Conservation (phyloP, 2,329 filamentous ascomycete genomes). For the Xylariaceae sp. region DNA sequence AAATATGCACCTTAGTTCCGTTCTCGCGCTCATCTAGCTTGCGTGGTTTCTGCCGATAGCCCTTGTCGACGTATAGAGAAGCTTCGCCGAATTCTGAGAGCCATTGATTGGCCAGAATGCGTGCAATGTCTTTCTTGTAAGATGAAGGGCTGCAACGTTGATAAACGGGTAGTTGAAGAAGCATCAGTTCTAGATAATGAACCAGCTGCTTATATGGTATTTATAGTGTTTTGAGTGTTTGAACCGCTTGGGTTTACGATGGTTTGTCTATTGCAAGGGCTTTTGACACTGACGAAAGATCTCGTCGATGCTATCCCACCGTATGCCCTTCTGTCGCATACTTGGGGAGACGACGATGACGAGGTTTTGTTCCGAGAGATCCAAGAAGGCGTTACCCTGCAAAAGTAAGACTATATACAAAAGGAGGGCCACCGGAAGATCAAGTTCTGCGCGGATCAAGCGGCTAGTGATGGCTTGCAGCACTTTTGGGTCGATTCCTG, state of each 20-base stretch:
- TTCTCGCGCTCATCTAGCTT: neutral
- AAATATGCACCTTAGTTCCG: neutral
- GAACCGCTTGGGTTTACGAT: neutral
- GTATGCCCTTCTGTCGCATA: neutral
- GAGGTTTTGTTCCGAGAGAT: neutral
- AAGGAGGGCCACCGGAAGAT: neutral
- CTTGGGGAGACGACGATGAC: neutral
- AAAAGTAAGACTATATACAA: neutral
- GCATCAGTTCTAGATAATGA: neutral
- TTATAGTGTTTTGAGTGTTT: neutral
- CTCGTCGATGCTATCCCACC: neutral
- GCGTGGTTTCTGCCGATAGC: neutral
- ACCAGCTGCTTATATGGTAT: neutral
- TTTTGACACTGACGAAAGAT: neutral
- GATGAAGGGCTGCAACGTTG: neutral
- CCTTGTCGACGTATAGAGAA: neutral
- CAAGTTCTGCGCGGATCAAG: neutral
- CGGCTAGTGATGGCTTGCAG: neutral
- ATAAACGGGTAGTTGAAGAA: neutral
- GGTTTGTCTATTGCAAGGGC: neutral
- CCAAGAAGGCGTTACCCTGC: neutral
- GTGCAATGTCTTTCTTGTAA: neutral
- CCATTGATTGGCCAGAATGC: neutral
- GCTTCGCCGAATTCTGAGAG: neutral
- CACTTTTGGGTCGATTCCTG: neutral